These are phyloP conservation scores for Cryptosporidium meleagridis DNA, from an alignment of 169 alveolate species.

Conservation along the genomic window DNA sequence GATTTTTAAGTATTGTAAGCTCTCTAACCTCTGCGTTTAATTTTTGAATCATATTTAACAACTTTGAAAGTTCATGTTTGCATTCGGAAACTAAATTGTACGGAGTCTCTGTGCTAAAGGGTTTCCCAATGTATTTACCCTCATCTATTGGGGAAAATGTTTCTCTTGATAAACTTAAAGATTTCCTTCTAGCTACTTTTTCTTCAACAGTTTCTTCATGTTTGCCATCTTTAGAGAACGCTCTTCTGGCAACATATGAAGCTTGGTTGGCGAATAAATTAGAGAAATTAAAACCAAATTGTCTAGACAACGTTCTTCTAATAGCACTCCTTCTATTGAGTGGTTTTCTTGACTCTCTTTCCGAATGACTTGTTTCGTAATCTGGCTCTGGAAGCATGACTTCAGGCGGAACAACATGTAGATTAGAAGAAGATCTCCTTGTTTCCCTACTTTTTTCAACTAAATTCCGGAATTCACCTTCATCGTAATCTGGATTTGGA, in stretches of 20 bases:
- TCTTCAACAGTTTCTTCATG: background rate
- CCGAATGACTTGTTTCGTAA: background rate
- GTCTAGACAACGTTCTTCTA: background rate
- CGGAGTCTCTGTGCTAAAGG: background rate
- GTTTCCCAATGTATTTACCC: too few species aligned
- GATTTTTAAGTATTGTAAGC: background rate
- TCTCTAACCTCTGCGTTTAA: background rate
- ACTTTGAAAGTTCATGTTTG: background rate
- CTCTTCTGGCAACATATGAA: background rate
- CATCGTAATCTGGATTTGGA: background rate
- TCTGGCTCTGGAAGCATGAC: background rate
- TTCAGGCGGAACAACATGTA: background rate
- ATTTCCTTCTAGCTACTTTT: background rate
- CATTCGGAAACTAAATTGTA: background rate
- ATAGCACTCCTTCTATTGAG: background rate
- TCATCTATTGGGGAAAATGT: background rate
- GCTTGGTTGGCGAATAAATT: conserved; percentile 3
- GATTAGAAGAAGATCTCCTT: background rate
- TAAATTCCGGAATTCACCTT: background rate
- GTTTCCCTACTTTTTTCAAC: background rate
- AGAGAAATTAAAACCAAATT: background rate
- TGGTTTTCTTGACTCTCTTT: too few species aligned
- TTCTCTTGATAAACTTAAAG: background rate
- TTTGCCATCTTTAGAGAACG: background rate
- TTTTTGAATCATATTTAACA: background rate